phyloP scores from a whole-genome alignment of 2,329 filamentous ascomycete genomes.

The Ciborinia camelliae region DNA sequence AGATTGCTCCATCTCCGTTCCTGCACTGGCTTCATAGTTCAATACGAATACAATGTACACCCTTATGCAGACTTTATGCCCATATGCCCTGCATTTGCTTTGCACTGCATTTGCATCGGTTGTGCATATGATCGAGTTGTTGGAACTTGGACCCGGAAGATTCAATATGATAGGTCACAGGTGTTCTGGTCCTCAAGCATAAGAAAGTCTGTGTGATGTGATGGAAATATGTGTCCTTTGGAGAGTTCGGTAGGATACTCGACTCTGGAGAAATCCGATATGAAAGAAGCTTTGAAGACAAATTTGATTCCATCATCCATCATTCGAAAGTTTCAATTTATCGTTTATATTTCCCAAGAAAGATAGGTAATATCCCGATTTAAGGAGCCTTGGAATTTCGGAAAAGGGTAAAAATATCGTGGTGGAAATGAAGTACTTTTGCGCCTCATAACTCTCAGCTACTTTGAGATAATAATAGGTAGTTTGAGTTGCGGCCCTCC shows the following conservation, averaged over 20 bases:
- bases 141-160: too few relatives aligned
- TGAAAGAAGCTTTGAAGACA: background rate
- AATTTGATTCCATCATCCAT: too few relatives aligned
- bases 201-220: background rate
- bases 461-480: background rate
- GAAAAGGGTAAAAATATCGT: background rate
- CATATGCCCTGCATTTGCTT: too few relatives aligned
- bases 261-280: background rate
- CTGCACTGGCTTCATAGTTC: background rate
- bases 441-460: background rate
- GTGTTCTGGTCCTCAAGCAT: background rate
- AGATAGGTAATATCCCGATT: background rate
- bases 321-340: background rate
- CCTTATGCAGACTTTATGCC: background rate
- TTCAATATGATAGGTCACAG: too few relatives aligned
- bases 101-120: background rate
- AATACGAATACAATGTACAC: background rate
- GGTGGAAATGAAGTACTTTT: background rate
- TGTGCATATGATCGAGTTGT: background rate
- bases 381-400: background rate
- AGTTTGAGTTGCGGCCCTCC: too few relatives aligned
- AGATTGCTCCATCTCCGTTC: background rate
- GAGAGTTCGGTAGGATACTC: background rate
- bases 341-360: background rate
- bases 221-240: background rate